Evolutionary conservation across 139 green algal species (phyloP).

Genomic region (Chlorella ohadii): DNA sequence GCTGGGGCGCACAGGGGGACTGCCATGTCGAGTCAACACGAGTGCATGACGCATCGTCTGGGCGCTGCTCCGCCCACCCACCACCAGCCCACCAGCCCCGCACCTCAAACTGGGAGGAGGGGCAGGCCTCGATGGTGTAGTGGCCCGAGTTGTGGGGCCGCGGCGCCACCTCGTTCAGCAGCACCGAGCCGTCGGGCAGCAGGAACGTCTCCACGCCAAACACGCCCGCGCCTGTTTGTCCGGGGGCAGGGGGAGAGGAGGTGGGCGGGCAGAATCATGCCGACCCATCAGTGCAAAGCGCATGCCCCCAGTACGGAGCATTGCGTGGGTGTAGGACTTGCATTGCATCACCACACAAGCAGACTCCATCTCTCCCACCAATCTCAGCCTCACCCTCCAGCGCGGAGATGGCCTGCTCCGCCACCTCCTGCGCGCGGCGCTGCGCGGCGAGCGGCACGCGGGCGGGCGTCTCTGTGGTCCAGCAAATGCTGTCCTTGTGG

Average conservation of each 20-base stretch:
- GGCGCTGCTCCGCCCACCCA: too few species aligned
- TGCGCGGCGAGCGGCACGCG: slow-evolving; percentile 57
- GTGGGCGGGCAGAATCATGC: too few species aligned
- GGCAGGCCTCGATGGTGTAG: slow-evolving; percentile 97
- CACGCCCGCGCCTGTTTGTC: slow-evolving; percentile 92
- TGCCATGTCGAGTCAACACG: too few species aligned
- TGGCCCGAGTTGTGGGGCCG: slow-evolving; percentile 98
- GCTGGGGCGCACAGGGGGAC: too few species aligned
- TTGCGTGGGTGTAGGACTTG: too few species aligned
- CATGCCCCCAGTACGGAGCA: too few species aligned
- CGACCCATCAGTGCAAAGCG: too few species aligned
- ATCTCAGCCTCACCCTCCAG: slow-evolving; percentile 60
- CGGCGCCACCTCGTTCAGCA: slow-evolving; percentile 97
- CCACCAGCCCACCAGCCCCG: too few species aligned
- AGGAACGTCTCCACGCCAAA: slow-evolving; percentile 99
- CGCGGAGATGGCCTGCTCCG: slow-evolving; percentile 73
- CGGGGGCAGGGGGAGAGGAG: too few species aligned
- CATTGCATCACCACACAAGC: too few species aligned
- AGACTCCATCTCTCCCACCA: background rate
- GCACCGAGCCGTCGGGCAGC: slow-evolving; percentile 77
- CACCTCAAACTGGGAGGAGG: slow-evolving; percentile 91
- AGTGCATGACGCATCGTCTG: too few species aligned
- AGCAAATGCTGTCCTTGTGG: slow-evolving; percentile 94
- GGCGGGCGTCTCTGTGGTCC: slow-evolving; percentile 92
- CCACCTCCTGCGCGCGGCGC: slow-evolving; percentile 45